A percentile compares a stretch with the other conserved stretches of the same genome.
phyloP scores from a whole-genome alignment of 2,329 filamentous ascomycete genomes.

The Exophiala oligosperma region DNA sequence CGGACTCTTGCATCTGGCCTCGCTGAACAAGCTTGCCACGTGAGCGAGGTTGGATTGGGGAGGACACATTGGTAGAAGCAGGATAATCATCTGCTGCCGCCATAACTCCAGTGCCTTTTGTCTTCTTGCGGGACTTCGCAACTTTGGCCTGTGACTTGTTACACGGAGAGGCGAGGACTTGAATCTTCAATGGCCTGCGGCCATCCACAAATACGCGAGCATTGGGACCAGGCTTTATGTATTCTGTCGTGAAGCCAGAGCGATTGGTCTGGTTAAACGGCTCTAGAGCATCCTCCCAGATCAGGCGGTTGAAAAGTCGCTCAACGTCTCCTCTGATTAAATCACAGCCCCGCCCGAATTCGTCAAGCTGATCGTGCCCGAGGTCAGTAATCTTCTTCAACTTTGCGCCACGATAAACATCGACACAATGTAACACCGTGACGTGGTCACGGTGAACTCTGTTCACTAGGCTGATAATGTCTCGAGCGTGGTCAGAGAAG shows the following conservation, averaged over 20 bases:
- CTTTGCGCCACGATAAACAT: constrained; percentile 73
- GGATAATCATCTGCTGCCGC: constrained; percentile 46
- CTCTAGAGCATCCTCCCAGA: constrained; percentile 69
- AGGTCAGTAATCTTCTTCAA: constrained; percentile 58
- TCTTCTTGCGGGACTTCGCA: constrained; percentile 33
- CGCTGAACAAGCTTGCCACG: constrained; percentile 36
- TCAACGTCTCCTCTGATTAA: constrained; percentile 76
- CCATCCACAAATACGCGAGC: constrained; percentile 49
- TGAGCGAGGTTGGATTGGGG: constrained; percentile 55
- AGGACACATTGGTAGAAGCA: constrained; percentile 67
- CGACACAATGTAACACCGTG: constrained; percentile 78
- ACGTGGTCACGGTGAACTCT: constrained; percentile 60
- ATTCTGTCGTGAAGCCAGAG: constrained; percentile 68
- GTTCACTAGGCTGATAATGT: constrained; percentile 68
- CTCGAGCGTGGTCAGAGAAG: constrained; percentile 71
- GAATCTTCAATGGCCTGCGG: constrained; percentile 49
- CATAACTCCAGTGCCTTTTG: constrained; percentile 34
- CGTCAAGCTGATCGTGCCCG: constrained; percentile 53
- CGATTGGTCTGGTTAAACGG: constrained; percentile 69
- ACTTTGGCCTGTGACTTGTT: constrained; percentile 38
- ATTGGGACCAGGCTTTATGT: constrained; percentile 51
- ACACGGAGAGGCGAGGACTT: constrained; percentile 52
- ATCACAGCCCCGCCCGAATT: constrained; percentile 67
- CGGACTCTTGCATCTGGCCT: constrained; percentile 24
- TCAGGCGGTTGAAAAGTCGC: constrained; percentile 75